Evolutionary conservation across 2,329 filamentous ascomycete species (phyloP).

Genomic region (Xylaria sp.): DNA sequence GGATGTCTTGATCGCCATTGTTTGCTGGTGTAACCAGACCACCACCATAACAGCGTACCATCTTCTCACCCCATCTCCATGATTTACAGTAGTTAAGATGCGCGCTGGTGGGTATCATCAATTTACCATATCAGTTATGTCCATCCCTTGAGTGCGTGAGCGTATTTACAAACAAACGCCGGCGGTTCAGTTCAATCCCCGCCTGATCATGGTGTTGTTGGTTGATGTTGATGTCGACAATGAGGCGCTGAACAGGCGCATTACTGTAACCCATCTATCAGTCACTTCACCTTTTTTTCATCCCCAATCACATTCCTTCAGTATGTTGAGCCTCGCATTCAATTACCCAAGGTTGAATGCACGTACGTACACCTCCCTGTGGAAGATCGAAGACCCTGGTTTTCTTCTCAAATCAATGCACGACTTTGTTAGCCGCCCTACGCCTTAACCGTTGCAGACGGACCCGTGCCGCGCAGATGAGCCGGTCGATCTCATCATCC

Average conservation of each 20-base stretch:
- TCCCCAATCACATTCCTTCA: not conserved
- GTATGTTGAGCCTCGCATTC: not conserved
- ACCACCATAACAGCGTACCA: constrained; percentile 1
- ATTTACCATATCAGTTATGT: too few species aligned
- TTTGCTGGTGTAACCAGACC: constrained; percentile 12
- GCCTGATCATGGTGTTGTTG: not conserved
- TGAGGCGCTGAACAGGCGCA: not conserved
- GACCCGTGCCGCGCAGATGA: not conserved
- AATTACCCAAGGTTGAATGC: too few species aligned
- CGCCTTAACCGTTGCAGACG: too few species aligned
- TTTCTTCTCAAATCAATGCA: not conserved
- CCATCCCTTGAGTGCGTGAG: too few species aligned
- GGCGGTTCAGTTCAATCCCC: not conserved
- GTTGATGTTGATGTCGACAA: too few species aligned
- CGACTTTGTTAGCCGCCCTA: not conserved
- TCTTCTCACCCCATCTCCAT: not conserved
- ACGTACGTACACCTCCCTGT: not conserved
- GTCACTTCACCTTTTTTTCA: not conserved
- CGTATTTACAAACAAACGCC: not conserved
- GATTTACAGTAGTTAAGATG: too few species aligned
- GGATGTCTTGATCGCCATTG: not conserved
- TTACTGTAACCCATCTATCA: not conserved
- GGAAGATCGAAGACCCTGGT: not conserved
- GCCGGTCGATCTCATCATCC: not conserved
- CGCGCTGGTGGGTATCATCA: not conserved